phyloP scores from a whole-genome alignment of 2,329 filamentous ascomycete genomes.

The Cyphellophora europaea region DNA sequence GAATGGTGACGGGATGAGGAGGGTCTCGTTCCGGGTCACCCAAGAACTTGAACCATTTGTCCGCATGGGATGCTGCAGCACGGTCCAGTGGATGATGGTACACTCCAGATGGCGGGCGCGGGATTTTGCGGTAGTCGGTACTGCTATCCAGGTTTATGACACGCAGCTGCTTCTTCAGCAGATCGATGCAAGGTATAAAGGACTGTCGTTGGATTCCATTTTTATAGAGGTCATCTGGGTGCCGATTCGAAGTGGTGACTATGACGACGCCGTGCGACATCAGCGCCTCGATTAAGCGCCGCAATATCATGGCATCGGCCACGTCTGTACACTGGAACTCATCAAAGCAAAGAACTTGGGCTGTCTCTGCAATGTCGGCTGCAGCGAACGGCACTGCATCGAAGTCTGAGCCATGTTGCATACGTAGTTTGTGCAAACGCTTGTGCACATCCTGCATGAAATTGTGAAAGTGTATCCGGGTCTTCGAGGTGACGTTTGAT shows the following conservation, averaged over 20 bases:
- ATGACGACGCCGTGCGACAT: conserved; percentile 97
- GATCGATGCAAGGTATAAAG: conserved; percentile 89
- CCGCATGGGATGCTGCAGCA: conserved; percentile 68
- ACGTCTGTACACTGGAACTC: conserved; percentile 99
- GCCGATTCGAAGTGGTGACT: conserved; percentile 93
- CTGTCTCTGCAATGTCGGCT: conserved; percentile 80
- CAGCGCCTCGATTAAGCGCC: conserved; percentile 73
- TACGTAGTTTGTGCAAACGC: conserved; percentile 80
- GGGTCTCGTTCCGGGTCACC: conserved; percentile 70
- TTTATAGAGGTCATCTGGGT: conserved; percentile 92
- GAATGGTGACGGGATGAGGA: conserved; percentile 68
- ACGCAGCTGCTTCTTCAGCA: conserved; percentile 73
- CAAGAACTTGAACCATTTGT: conserved; percentile 93
- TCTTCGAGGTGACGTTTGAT: conserved; percentile 67
- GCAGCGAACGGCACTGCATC: conserved; percentile 88
- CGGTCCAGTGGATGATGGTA: conserved; percentile 83
- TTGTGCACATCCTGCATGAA: conserved; percentile 99
- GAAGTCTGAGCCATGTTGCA: conserved; percentile 77
- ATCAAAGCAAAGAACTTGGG: conserved; percentile 89
- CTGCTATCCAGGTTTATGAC: conserved; percentile 92
- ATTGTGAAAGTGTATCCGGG: conserved; percentile 94
- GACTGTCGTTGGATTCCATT: conserved; percentile 95
- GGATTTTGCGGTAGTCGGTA: conserved; percentile 96
- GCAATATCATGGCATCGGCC: conserved; percentile 94
- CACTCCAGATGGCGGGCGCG: conserved; percentile 81